phyloP scores from a whole-genome alignment of 352 stramenopile genomes.

The Globisporangium parvum region DNA sequence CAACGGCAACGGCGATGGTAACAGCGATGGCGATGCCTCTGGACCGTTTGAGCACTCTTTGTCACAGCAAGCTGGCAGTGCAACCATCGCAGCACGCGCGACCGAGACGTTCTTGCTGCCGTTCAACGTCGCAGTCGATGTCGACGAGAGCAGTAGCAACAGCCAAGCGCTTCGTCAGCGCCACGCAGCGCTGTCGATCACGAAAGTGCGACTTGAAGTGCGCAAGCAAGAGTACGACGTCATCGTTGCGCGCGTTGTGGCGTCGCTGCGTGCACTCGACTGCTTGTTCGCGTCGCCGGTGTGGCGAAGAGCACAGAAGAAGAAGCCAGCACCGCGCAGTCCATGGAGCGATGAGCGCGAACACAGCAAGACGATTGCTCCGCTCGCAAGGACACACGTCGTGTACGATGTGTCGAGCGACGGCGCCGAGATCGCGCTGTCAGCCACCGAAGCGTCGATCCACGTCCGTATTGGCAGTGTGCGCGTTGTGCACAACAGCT shows the following conservation, averaged over 20 bases:
- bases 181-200: conserved; percentile 17
- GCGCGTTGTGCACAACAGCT: conserved; percentile 20
- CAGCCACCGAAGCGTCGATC: conserved; percentile 24
- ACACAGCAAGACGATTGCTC: neutral
- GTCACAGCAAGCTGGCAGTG: conserved; percentile 6
- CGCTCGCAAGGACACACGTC: neutral
- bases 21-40: neutral
- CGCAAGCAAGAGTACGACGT: conserved; percentile 22
- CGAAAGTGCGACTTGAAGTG: conserved; percentile 27
- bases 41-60: conserved; percentile 33
- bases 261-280: neutral
- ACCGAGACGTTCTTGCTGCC: conserved; percentile 39
- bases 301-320: neutral
- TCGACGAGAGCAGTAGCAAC: conserved; percentile 19
- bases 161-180: conserved; percentile 12
- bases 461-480: conserved; percentile 57
- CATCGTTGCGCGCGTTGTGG: conserved; percentile 7
- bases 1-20: neutral
- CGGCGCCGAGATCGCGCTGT: conserved; percentile 44
- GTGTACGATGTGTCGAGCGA: conserved; percentile 34
- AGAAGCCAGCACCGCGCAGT: too few relatives aligned
- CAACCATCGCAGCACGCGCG: conserved; percentile 9
- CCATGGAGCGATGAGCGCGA: neutral
- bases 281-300: conserved; percentile 4
- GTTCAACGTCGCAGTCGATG: conserved; percentile 36